Conservation (phyloP, 2,329 filamentous ascomycete genomes). For the Didymella glomerata region DNA sequence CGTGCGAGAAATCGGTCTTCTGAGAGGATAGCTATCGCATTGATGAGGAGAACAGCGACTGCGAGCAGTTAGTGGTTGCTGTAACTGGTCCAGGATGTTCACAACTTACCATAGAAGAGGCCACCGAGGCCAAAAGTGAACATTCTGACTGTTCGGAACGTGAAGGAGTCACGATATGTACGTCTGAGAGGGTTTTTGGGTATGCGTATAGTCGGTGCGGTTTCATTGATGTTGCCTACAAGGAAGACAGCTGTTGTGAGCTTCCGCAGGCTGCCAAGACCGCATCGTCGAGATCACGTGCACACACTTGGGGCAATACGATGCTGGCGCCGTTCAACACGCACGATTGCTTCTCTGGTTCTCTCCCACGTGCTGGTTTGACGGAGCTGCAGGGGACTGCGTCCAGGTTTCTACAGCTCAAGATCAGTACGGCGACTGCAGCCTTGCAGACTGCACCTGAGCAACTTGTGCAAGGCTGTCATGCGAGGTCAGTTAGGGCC, state of each 20-base stretch:
- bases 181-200: not conserved
- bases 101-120: conserved; percentile 72
- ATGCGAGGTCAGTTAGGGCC: conserved; percentile 7
- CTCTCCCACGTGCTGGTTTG: not conserved
- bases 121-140: conserved; percentile 74
- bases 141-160: conserved; percentile 56
- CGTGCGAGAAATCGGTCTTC: conserved; percentile 92
- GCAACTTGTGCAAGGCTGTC: conserved; percentile 14
- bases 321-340: not conserved
- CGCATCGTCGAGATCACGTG: conserved; percentile 13
- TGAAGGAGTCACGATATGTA: no score
- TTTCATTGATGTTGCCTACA: conserved; percentile 27
- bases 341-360: not conserved
- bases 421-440: conserved; percentile 2
- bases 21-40: conserved; percentile 91
- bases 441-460: not conserved
- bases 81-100: conserved; percentile 10
- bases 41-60: conserved; percentile 88
- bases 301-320: not conserved
- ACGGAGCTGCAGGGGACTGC: not conserved
- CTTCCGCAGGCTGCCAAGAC: conserved; percentile 14
- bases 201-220: not conserved
- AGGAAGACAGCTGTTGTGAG: conserved; percentile 34
- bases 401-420: not conserved
- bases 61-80: conserved; percentile 29